Conservation (phyloP, 2,329 filamentous ascomycete species). For the Fragosphaeria purpurea region DNA sequence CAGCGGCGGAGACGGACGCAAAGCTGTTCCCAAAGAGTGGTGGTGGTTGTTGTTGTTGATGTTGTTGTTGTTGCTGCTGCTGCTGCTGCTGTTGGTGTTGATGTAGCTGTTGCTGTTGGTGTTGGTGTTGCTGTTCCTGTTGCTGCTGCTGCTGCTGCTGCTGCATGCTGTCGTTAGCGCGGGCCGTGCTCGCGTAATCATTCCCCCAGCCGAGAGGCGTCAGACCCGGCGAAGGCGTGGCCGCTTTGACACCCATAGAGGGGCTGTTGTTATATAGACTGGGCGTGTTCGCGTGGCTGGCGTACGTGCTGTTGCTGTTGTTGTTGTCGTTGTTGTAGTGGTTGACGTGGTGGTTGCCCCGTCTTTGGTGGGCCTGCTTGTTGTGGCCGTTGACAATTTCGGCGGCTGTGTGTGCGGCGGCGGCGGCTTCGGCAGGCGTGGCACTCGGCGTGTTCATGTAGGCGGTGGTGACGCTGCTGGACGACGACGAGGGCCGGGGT, state of each 20-base stretch:
- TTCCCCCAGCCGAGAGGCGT: constrained; percentile 33
- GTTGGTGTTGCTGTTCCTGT: background rate
- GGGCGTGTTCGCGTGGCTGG: constrained; percentile 13
- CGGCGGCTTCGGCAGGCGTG: constrained; percentile 12
- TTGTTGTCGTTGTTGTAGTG: background rate
- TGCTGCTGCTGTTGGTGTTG: background rate
- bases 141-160: background rate
- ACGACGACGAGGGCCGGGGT: constrained; percentile 9
- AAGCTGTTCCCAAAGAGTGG: background rate
- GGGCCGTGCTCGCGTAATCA: constrained; percentile 14
- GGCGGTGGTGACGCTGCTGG: constrained; percentile 6
- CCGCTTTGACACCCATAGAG: constrained; percentile 26
- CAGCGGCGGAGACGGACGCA: no score
- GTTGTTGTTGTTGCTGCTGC: no score
- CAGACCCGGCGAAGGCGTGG: constrained; percentile 34
- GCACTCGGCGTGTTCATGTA: constrained; percentile 12
- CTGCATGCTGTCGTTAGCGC: constrained; percentile 18
- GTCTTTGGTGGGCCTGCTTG: constrained; percentile 1
- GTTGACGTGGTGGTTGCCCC: background rate
- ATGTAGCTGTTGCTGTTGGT: background rate
- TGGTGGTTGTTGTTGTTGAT: no score
- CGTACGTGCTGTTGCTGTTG: background rate
- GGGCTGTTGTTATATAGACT: constrained; percentile 29
- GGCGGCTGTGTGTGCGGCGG: constrained; percentile 11
- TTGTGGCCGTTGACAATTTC: constrained; percentile 15